Conservation (phyloP, 805 yeast species). For the Saturnispora dispora region DNA sequence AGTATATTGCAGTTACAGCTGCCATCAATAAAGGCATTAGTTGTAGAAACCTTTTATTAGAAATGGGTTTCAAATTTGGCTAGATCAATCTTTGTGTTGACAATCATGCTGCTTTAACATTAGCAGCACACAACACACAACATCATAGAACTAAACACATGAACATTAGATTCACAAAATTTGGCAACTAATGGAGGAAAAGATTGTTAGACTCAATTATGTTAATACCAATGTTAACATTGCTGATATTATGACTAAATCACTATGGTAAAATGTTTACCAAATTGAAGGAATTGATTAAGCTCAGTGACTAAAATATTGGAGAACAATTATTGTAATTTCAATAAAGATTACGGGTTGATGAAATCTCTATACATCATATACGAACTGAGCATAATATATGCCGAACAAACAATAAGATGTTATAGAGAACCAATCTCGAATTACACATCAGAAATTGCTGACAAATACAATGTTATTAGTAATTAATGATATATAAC, state of each 20-base stretch:
- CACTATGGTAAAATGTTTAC: neutral
- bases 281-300: too few species aligned
- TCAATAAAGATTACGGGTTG: too few species aligned
- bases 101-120: neutral
- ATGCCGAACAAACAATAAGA: too few species aligned
- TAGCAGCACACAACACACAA: neutral
- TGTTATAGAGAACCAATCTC: too few species aligned
- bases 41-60: slow-evolving; percentile 3
- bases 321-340: too few species aligned
- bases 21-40: neutral
- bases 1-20: neutral
- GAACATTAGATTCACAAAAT: neutral
- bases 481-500: too few species aligned
- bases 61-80: neutral
- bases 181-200: neutral
- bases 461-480: too few species aligned
- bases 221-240: neutral
- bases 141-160: neutral
- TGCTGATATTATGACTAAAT: neutral
- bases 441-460: too few species aligned
- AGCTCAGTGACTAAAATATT: too few species aligned
- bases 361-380: too few species aligned
- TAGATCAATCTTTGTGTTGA: neutral
- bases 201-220: too few species aligned
- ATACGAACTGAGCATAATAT: too few species aligned